Evolutionary conservation across 1,284 basidiomycete species (phyloP).

Genomic region (Cystobasidium slooffiae): DNA sequence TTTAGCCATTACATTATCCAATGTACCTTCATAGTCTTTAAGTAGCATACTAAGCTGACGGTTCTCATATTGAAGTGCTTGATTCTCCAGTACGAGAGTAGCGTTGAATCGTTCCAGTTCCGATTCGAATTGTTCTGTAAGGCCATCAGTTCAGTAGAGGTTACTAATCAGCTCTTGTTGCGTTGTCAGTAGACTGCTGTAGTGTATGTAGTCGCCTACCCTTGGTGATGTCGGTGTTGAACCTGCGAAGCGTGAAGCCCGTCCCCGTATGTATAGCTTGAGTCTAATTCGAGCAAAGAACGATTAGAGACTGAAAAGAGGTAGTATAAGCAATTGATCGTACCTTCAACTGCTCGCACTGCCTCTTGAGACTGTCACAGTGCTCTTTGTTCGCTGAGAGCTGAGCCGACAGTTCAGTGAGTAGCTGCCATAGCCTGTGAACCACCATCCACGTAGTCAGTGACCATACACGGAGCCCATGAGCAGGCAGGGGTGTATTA

Average conservation of each 20-base stretch:
- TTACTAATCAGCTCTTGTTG: conserved; percentile 4
- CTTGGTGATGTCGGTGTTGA: conserved; percentile 92
- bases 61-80: conserved; percentile 88
- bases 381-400: conserved; percentile 82
- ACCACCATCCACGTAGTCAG: not conserved
- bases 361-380: conserved; percentile 71
- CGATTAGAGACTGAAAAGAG: conserved; percentile 36
- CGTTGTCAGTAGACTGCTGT: not conserved
- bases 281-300: conserved; percentile 61
- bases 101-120: conserved; percentile 89
- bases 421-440: conserved; percentile 42
- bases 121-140: conserved; percentile 83
- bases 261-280: conserved; percentile 77
- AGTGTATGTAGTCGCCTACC: conserved; percentile 60
- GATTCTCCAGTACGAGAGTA: conserved; percentile 90
- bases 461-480: not conserved
- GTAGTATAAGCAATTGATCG: conserved; percentile 43
- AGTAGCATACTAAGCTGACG: conserved; percentile 84
- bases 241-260: conserved; percentile 81
- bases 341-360: conserved; percentile 81
- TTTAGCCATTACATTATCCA: conserved; percentile 96
- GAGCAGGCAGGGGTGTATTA: too few relatives aligned
- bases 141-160: not conserved
- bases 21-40: conserved; percentile 91
- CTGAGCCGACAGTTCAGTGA: conserved; percentile 67